phyloP scores from a whole-genome alignment of 2,329 filamentous ascomycete genomes.

The Epichloe hybrida region DNA sequence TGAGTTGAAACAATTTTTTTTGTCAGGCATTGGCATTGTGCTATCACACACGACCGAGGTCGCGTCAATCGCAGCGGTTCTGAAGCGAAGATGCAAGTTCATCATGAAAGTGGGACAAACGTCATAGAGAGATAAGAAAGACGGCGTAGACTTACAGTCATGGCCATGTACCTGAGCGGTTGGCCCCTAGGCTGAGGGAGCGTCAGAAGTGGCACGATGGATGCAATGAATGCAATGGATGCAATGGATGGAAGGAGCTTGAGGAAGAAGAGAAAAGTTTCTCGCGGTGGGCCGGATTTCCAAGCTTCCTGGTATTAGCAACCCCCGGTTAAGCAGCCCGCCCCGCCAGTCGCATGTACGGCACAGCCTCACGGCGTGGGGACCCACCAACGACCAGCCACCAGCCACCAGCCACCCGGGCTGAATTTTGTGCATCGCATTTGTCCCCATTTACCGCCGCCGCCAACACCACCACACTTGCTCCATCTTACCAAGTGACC shows the following conservation, averaged over 20 bases:
- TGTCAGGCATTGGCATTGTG: constrained; percentile 27
- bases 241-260: background rate
- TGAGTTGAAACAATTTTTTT: background rate
- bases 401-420: background rate
- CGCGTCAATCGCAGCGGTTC: constrained; percentile 38
- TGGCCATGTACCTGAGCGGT: constrained; percentile 13
- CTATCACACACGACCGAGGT: constrained; percentile 30
- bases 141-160: constrained; percentile 23
- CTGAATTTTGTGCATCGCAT: background rate
- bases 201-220: background rate
- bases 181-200: background rate
- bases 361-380: too few relatives aligned
- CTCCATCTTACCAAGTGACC: background rate
- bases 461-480: constrained; percentile 1
- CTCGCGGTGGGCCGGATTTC: background rate
- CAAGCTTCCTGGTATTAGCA: background rate
- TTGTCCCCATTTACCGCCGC: constrained; percentile 3
- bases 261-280: background rate
- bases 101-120: constrained; percentile 21
- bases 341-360: too few relatives aligned
- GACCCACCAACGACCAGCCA: background rate
- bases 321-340: too few relatives aligned
- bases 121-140: background rate
- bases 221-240: too few relatives aligned
- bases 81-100: constrained; percentile 31